Base-by-base conservation (phyloP, 2,329 filamentous ascomycete genomes). In the Remersonia thermophila region DNA sequence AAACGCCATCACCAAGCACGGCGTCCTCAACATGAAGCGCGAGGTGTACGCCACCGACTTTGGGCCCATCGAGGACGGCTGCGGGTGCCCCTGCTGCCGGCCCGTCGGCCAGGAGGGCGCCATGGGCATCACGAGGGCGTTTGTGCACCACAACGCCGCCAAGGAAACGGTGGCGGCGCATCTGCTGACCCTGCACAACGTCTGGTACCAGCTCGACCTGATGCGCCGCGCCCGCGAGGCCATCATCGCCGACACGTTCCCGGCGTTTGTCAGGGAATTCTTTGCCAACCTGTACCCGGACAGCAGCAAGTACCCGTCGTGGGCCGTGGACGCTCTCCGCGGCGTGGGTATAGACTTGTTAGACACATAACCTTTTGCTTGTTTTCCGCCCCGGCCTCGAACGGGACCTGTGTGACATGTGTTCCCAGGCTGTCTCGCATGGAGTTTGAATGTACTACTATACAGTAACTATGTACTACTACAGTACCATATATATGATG, bases 151-250 rank as follows among this genome's bases (percentile, higher is more conserved):
- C 61, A 77, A 94, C 45, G 79, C 83, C 0, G 80, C 81, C 18
- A 98, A 98, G 61, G 91, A 98, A 65, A 98, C 91, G 1, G 87
- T 84, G 2, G 85, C 89, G 7, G 91, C 93, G 12, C 69, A 75
- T 54, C 65, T 84, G 16, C 63, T 98, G 37, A 94, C 85, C 1
- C 85, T 96, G 53, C 91, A 98, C 58, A 98, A 98, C 54, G 84
- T 98, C 17, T 85, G 86, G 63, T 94, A 94, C 53, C 76, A 94
- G 55, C 67, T 98, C 36, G 71, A 80, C 41, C 63, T 98, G 49
- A 95, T 96, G 86, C 65, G 69, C 14, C 64, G 72, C 41, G 72
- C 77, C 10, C 71, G 89, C 41, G 67, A 83, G 43, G 77, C 91
- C 12, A 85, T 96, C 43, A 62, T 94, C 7, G 80, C 80, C 42